These are phyloP conservation scores for Neurospora hispaniola DNA, from an alignment of 495 filamentous ascomycete genomes.

Conservation along the genomic window DNA sequence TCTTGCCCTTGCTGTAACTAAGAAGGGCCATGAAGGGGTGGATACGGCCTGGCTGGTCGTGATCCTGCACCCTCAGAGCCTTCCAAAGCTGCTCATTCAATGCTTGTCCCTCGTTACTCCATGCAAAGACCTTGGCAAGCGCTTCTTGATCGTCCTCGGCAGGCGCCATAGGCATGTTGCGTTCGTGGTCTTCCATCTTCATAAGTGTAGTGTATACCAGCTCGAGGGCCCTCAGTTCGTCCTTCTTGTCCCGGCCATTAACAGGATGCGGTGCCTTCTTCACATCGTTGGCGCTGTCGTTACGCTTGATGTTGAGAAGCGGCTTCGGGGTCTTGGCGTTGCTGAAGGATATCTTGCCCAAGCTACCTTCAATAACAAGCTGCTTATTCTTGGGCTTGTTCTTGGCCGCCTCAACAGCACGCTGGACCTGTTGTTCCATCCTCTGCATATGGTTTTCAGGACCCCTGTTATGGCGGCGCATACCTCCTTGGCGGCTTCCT, in stretches of 20 bases:
- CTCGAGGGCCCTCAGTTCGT: conserved; percentile 75
- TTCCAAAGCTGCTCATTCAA: conserved; percentile 79
- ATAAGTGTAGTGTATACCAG: conserved; percentile 77
- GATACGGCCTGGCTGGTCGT: conserved; percentile 60
- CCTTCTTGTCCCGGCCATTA: conserved; percentile 62
- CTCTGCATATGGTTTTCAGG: conserved; percentile 94
- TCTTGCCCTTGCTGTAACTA: conserved; percentile 91
- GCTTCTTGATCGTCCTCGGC: conserved; percentile 53
- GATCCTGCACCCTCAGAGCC: conserved; percentile 80
- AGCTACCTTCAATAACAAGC: conserved; percentile 93
- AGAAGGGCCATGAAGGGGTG: conserved; percentile 97
- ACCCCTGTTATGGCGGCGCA: conserved; percentile 61
- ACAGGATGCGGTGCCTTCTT: conserved; percentile 34
- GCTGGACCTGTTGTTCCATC: conserved; percentile 98
- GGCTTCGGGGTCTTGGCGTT: conserved; percentile 95
- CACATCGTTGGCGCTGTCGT: conserved; percentile 53
- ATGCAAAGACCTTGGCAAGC: conserved; percentile 57
- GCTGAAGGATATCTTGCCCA: conserved; percentile 98
- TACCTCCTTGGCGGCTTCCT: conserved; percentile 62
- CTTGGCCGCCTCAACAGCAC: conserved; percentile 94
- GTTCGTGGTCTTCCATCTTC: conserved; percentile 87
- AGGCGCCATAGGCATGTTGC: conserved; percentile 63
- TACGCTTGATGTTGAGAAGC: conserved; percentile 85
- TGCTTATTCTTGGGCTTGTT: conserved; percentile 95
- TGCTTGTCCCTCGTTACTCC: conserved; percentile 54